A percentile compares a stretch with the other conserved stretches of the same genome.
phyloP scores from a whole-genome alignment of 345 rosid genomes.

The Microcos paniculata region DNA sequence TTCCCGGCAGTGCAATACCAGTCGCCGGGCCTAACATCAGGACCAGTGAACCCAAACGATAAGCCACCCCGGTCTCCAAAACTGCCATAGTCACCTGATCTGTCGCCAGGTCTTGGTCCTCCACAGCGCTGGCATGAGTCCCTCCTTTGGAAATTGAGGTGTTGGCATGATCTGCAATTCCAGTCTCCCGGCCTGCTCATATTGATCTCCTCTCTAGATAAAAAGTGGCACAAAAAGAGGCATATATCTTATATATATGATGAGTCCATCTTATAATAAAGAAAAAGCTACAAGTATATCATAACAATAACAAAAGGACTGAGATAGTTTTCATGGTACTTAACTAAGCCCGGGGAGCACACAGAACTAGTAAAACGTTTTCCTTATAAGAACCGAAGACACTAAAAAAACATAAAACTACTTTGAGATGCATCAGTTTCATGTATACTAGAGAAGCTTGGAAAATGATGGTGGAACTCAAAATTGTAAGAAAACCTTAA shows the following conservation, averaged over 20 bases:
- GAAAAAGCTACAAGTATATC: too few species aligned
- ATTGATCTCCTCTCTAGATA: constrained; percentile 22
- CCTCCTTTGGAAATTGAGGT: constrained; percentile 82
- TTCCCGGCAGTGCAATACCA: constrained; percentile 67
- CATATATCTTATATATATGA: background rate
- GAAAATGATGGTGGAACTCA: background rate
- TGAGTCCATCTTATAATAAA: background rate
- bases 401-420: background rate
- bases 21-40: constrained; percentile 74
- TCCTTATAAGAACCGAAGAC: background rate
- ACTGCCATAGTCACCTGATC: constrained; percentile 28
- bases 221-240: background rate
- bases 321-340: background rate
- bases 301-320: too few species aligned
- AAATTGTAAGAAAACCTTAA: background rate
- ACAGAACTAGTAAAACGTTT: background rate
- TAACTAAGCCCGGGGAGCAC: background rate
- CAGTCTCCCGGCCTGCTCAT: constrained; percentile 96
- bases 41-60: constrained; percentile 61
- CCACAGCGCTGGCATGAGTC: constrained; percentile 83
- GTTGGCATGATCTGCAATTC: constrained; percentile 85
- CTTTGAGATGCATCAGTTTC: background rate
- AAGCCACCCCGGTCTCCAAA: constrained; percentile 44
- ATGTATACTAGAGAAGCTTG: background rate
- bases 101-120: constrained; percentile 38